Evolutionary conservation across 1,284 basidiomycete species (phyloP), one percentile per base, ranked within the genome.

Genomic region (Trametes pubescens): DNA sequence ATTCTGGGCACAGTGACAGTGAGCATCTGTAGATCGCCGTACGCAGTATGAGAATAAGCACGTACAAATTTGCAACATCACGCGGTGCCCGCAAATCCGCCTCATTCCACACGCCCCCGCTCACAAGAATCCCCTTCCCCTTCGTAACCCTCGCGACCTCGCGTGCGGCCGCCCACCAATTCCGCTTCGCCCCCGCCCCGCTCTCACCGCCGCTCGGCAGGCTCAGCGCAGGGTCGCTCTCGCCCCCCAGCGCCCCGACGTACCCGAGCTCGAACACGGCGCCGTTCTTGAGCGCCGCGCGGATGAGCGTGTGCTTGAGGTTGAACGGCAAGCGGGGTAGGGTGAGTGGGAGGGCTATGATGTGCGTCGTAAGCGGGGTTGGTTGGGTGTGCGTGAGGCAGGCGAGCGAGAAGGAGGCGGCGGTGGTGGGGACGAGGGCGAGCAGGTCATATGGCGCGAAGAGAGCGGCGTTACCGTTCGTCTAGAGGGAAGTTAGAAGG

Each of bases 201-300:
- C 80, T 82, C 59, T 87, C 84, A 4, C 82, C 83, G 0, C 79
- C 83, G 3, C 84, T 83, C 5, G 83, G 79, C 37, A 84, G 76
- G 3, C 74, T 65, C 18, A 84, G 72, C 14, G 77, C 69, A 0
- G 79, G 65, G 49, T 87, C 87, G 7, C 81, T 81, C 51, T 88
- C 86, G 0, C 83, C 86, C 1, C 87, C 86, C 0, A 94, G 76
- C 0, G 91, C 89, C 18, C 91, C 91, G 0, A 85, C 84, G 68
- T 96, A 94, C 63, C 81, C 83, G 54, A 96, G 84, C 74, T 96
- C 94, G 71, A 96, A 95, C 0, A 90, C 89, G 0, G 89, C 89
- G 7, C 95, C 95, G 67, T 94, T 93, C 69, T 90, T 89, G 14
- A 94, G 81, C 0, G 94, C 93, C 0, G 91, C 90, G 49, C 91